Conservation (phyloP, 345 rosid species). For the Euphorbia tirucalli region DNA sequence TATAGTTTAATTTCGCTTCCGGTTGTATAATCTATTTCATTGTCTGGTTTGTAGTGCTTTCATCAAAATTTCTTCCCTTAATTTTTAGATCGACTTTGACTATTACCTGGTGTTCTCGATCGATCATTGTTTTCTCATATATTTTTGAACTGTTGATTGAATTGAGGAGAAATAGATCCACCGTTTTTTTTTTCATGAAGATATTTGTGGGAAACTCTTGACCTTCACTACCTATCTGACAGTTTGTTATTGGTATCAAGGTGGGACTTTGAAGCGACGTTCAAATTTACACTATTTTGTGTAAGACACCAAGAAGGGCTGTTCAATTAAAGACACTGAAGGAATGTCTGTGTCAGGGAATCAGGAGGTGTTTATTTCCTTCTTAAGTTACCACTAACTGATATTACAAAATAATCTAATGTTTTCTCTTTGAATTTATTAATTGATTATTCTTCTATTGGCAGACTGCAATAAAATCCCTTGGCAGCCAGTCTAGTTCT, state of each 20-base stretch:
- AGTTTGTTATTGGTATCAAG: background rate
- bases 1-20: background rate
- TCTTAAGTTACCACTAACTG: slow-evolving; percentile 13
- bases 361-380: slow-evolving; percentile 49
- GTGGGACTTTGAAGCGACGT: slow-evolving; percentile 4
- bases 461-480: slow-evolving; percentile 51
- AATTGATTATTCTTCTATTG: slow-evolving; percentile 29
- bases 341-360: slow-evolving; percentile 49
- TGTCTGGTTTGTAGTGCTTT: background rate
- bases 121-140: too few relatives aligned
- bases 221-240: background rate
- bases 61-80: background rate
- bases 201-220: background rate
- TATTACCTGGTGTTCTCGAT: too few relatives aligned
- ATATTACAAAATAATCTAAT: slow-evolving; percentile 14
- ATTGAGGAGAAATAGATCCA: background rate
- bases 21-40: background rate
- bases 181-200: background rate
- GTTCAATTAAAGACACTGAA: slow-evolving; percentile 20
- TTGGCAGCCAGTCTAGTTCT: slow-evolving; percentile 48
- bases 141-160: background rate
- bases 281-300: background rate
- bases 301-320: slow-evolving; percentile 22
- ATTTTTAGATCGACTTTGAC: background rate
- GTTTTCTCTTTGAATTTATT: slow-evolving; percentile 14